Evolutionary conservation across 371 early-diverging fungal genomes (phyloP).

Genomic region (Coemansia sp.): DNA sequence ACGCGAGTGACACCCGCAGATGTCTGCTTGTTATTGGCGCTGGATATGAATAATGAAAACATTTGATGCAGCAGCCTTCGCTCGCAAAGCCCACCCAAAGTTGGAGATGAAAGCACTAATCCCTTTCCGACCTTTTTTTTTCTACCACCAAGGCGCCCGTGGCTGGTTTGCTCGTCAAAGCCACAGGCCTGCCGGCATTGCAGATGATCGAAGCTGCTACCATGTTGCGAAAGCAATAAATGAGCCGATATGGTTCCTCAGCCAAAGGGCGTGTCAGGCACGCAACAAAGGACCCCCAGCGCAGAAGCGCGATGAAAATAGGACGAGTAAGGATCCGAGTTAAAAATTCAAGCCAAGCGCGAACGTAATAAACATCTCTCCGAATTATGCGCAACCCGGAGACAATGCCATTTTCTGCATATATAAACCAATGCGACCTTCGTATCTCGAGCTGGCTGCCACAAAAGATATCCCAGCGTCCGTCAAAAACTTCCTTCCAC

Average conservation of each 20-base stretch:
- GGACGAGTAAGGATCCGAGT: background rate
- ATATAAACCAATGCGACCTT: background rate
- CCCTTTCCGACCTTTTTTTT: background rate
- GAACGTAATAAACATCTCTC: background rate
- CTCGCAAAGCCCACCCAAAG: background rate
- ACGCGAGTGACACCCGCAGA: background rate
- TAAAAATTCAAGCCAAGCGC: background rate
- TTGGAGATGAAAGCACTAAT: background rate
- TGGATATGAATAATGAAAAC: background rate
- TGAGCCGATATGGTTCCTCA: too few relatives aligned
- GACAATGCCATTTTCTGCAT: background rate
- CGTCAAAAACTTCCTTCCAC: background rate
- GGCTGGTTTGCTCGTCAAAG: slow-evolving; percentile 2
- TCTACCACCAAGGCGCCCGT: background rate
- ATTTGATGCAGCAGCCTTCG: background rate
- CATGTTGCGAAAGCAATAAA: background rate
- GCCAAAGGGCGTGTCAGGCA: slow-evolving; percentile 1
- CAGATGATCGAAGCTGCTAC: background rate
- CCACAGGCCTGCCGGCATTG: background rate
- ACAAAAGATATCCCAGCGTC: background rate
- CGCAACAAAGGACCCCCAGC: background rate
- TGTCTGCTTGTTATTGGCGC: background rate
- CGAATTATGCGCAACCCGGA: background rate
- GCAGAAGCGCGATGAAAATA: background rate
- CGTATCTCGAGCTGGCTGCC: background rate